Conservation (phyloP, 768 basidiomycete genomes). For the Rossbeevera mucosa region DNA sequence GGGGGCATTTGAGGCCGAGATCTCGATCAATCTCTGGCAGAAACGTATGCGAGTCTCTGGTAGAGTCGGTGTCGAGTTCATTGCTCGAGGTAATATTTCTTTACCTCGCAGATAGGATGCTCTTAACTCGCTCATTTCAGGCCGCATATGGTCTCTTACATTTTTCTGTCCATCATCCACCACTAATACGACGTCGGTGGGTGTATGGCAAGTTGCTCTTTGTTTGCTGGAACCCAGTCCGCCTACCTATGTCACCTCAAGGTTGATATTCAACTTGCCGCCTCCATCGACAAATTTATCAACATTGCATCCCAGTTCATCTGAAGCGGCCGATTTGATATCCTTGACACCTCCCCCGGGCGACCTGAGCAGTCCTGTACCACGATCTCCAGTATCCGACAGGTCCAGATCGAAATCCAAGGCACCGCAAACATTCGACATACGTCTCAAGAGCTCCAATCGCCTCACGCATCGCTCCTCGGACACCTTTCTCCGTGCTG, state of each 20-base stretch:
- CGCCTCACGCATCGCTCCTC: conserved; percentile 26
- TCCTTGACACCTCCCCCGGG: conserved; percentile 2
- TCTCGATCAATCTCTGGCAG: conserved; percentile 53
- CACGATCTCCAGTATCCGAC: not conserved
- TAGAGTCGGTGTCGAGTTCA: conserved; percentile 56
- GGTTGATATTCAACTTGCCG: conserved; percentile 41
- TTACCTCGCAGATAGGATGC: not conserved
- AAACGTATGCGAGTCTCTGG: conserved; percentile 66
- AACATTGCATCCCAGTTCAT: not conserved
- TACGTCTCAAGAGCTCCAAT: conserved; percentile 30
- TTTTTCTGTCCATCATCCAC: conserved; percentile 19
- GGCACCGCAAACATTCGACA: conserved; percentile 4
- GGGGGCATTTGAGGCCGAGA: conserved; percentile 47
- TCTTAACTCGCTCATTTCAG: conserved; percentile 4
- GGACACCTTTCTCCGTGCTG: not conserved
- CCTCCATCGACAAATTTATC: conserved; percentile 4
- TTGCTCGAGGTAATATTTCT: conserved; percentile 44
- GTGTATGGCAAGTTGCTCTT: conserved; percentile 43
- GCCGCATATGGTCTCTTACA: conserved; percentile 25
- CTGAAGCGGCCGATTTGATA: conserved; percentile 7
- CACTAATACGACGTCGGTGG: conserved; percentile 1
- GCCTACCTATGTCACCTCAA: conserved; percentile 53
- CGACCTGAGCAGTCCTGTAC: not conserved
- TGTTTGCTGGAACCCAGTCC: conserved; percentile 52
- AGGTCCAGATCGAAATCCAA: conserved; percentile 8